Conservation (phyloP, 2,329 filamentous ascomycete species). For the Berkeleyomyces rouxiae region DNA sequence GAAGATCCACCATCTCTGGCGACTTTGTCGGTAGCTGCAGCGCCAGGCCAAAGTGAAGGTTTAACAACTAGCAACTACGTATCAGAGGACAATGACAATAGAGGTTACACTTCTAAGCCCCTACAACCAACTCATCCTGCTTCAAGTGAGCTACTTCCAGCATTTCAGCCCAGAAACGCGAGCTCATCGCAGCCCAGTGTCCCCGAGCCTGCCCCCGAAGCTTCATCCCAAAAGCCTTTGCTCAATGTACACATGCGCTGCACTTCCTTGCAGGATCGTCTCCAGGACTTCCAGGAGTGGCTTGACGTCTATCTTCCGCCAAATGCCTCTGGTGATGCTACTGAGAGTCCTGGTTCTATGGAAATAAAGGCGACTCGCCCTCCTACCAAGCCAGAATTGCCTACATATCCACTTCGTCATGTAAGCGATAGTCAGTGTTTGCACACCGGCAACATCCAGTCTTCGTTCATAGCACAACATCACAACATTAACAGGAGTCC, state of each 20-base stretch:
- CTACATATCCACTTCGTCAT: background rate
- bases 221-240: background rate
- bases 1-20: too few species aligned
- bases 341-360: background rate
- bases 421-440: background rate
- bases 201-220: background rate
- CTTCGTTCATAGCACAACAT: background rate
- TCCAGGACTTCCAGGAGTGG: constrained; percentile 14
- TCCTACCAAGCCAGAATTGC: background rate
- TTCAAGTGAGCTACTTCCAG: background rate
- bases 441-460: background rate
- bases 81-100: background rate
- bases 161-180: too few species aligned
- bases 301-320: constrained; percentile 12
- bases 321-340: background rate
- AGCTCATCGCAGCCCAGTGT: too few species aligned
- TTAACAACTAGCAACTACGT: background rate
- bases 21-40: too few species aligned
- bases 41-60: too few species aligned
- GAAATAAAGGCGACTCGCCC: background rate
- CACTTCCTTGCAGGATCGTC: constrained; percentile 11
- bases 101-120: background rate
- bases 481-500: background rate
- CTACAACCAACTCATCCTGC: background rate
- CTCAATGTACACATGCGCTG: background rate